Base-by-base conservation (phyloP, 2,329 filamentous ascomycete genomes). In the Cordyceps javanica region DNA sequence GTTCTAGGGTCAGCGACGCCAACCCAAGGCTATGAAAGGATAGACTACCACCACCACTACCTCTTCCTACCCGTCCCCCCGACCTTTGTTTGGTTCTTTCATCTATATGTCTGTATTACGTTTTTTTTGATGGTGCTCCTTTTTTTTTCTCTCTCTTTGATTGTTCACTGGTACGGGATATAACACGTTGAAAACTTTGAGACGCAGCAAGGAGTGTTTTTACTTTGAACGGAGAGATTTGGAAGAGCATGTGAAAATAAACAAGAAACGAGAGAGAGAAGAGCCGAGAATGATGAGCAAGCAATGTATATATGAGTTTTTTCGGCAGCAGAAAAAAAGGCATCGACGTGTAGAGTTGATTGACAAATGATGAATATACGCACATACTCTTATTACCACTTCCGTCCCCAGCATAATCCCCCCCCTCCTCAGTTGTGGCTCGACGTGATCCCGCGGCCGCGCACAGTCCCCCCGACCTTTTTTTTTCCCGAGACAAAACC, bases 341-440 rank as follows among this genome's bases (percentile, higher is more conserved):
- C n/a, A n/a, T n/a, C 13, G 34, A 36, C 3, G 16, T 41, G 49
- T 52, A 41, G 49, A 41, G 49, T 28, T 28, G 19, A 41, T 19
- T 19, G 23, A 52, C 16, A 28, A n/a, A 21, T 52, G 34, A 52
- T 52, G 49, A 52, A 41, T 52, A 52, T 41, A 52, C 25, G 34
- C 49, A 52, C 32, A 50, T 38, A 38, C 30, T n/a, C 23, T 14
- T 4, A 14, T 36, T 14, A 4, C 34, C 34, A 36, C 8, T 36
- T n/a, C n/a, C n/a, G n/a, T n/a, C n/a, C n/a, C n/a, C n/a, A n/a
- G n/a, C n/a, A n/a, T n/a, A n/a, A n/a, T n/a, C n/a, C n/a, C n/a
- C n/a, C n/a, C n/a, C n/a, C n/a, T n/a, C n/a, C n/a, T n/a, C n/a
- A n/a, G n/a, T n/a, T n/a, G n/a, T n/a, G n/a, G n/a, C n/a, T n/a